Conservation (phyloP, 2,329 filamentous ascomycete species). For the Rutstroemia sp. region DNA sequence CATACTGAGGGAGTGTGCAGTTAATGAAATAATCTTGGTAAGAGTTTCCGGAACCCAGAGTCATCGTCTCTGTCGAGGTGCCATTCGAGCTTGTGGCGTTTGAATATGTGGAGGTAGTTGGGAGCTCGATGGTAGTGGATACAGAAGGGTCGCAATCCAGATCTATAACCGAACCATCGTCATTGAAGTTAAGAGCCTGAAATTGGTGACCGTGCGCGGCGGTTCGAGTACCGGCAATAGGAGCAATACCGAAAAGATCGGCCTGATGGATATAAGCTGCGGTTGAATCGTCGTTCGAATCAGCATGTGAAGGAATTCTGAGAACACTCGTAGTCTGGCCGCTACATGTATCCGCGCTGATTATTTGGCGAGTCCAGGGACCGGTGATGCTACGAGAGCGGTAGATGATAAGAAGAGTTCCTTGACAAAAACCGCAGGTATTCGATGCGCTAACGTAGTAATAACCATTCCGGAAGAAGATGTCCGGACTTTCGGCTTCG, state of each 20-base stretch:
- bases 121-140: neutral
- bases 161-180: constrained; percentile 1
- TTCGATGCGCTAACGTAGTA: constrained; percentile 22
- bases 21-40: constrained; percentile 9
- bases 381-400: constrained; percentile 14
- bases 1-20: constrained; percentile 15
- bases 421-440: constrained; percentile 23
- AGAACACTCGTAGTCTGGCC: constrained; percentile 20
- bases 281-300: neutral
- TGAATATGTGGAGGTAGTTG: neutral
- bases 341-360: constrained; percentile 20
- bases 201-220: constrained; percentile 3
- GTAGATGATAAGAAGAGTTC: constrained; percentile 19
- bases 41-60: constrained; percentile 12
- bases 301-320: constrained; percentile 6
- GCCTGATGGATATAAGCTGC: constrained; percentile 19
- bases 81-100: neutral
- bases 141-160: neutral
- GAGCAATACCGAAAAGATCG: constrained; percentile 16
- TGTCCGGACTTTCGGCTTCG: constrained; percentile 20
- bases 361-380: constrained; percentile 21
- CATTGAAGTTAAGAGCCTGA: constrained; percentile 2
- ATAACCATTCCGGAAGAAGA: constrained; percentile 21
- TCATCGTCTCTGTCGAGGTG: neutral
- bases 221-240: constrained; percentile 12